Evolutionary conservation across 352 stramenopile species (phyloP).

Genomic region (Phytopythium montanum): DNA sequence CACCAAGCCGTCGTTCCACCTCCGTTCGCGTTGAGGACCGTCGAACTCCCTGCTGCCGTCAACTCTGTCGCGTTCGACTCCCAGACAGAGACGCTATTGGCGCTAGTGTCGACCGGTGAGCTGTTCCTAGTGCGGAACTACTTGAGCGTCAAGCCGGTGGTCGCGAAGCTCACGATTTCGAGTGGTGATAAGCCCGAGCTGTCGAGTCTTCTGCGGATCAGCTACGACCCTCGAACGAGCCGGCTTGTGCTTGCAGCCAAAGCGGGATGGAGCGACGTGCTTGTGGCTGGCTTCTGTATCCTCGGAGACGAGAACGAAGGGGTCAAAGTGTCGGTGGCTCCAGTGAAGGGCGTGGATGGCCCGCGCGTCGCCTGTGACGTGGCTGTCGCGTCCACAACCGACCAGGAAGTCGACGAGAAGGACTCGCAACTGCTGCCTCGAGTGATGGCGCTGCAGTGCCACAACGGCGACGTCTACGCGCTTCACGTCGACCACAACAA

Average conservation of each 20-base stretch:
- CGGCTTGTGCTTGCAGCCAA: slow-evolving; percentile 26
- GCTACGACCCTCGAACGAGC: slow-evolving; percentile 3
- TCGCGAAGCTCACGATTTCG: slow-evolving; percentile 4
- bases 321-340: neutral
- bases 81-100: slow-evolving; percentile 28
- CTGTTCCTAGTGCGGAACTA: slow-evolving; percentile 50
- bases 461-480: slow-evolving; percentile 33
- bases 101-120: slow-evolving; percentile 35
- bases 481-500: slow-evolving; percentile 2
- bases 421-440: neutral
- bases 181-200: neutral
- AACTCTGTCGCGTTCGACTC: slow-evolving; percentile 61
- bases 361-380: neutral
- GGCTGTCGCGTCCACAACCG: neutral
- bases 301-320: neutral
- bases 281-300: slow-evolving; percentile 10
- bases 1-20: slow-evolving; percentile 65
- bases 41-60: slow-evolving; percentile 33
- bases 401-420: neutral
- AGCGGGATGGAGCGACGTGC: slow-evolving; percentile 20
- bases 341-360: neutral
- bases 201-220: slow-evolving; percentile 33
- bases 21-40: slow-evolving; percentile 45
- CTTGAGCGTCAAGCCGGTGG: slow-evolving; percentile 10
- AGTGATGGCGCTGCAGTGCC: slow-evolving; percentile 25